Conservation (phyloP, 768 basidiomycete genomes). For the Lentinula boryana region DNA sequence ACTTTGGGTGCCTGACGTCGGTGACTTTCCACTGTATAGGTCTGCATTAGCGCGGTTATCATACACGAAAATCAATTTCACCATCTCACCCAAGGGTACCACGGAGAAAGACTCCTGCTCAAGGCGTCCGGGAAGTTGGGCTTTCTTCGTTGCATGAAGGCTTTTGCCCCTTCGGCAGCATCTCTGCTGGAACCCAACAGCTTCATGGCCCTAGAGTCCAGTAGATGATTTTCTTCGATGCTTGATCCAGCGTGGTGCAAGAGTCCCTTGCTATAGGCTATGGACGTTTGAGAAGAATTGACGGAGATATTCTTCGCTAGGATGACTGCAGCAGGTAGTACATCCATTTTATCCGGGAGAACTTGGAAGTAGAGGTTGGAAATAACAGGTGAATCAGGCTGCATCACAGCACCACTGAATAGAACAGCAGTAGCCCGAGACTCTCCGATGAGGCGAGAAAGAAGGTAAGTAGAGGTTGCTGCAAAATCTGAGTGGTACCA, state of each 20-base stretch:
- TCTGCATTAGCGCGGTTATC: not conserved
- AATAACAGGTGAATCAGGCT: slow-evolving; percentile 37
- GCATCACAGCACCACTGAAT: slow-evolving; percentile 36
- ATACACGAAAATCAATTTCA: too few relatives aligned
- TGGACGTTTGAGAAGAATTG: slow-evolving; percentile 41
- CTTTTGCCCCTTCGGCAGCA: slow-evolving; percentile 37
- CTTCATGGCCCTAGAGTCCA: slow-evolving; percentile 44
- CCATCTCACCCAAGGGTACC: slow-evolving; percentile 41
- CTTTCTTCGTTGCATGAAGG: slow-evolving; percentile 42
- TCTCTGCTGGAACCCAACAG: slow-evolving; percentile 33
- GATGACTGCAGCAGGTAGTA: slow-evolving; percentile 44
- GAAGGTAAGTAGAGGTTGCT: slow-evolving; percentile 31
- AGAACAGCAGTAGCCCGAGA: slow-evolving; percentile 45
- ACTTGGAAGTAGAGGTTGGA: slow-evolving; percentile 39
- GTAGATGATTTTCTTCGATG: slow-evolving; percentile 47
- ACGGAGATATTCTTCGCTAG: slow-evolving; percentile 45
- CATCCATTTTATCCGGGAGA: slow-evolving; percentile 41
- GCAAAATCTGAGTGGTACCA: slow-evolving; percentile 8
- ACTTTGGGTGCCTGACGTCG: not conserved
- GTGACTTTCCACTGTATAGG: slow-evolving; percentile 11
- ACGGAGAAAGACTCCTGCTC: slow-evolving; percentile 16
- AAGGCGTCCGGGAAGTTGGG: slow-evolving; percentile 40
- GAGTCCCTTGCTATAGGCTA: slow-evolving; percentile 48
- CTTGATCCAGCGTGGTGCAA: slow-evolving; percentile 43
- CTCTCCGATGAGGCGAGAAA: slow-evolving; percentile 47